Conservation (phyloP, 176 grass and related monocot species). For the Themeda triandra region DNA sequence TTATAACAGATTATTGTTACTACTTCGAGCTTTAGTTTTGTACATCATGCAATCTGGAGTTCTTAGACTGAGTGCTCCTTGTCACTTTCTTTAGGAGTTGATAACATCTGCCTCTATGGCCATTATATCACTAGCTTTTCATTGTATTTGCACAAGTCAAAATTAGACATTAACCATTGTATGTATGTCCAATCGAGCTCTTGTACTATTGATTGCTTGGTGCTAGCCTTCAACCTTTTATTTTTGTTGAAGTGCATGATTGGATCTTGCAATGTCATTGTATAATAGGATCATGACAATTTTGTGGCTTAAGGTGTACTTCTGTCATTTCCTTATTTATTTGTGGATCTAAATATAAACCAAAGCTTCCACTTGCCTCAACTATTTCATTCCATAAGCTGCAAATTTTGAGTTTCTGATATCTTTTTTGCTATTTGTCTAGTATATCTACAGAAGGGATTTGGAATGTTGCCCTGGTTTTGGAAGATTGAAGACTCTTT, state of each 20-base stretch:
- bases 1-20: no score
- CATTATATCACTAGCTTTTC: background rate
- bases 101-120: background rate
- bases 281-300: background rate
- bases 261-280: background rate
- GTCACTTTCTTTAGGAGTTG: background rate
- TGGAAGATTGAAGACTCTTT: constrained; percentile 1
- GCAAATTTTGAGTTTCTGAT: background rate
- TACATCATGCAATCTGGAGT: background rate
- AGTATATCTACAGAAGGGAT: constrained; percentile 1
- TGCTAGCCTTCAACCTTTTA: background rate
- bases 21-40: no score
- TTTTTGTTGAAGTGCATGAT: background rate
- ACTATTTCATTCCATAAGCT: background rate
- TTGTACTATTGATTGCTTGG: background rate
- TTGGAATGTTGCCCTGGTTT: background rate
- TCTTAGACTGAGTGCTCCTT: background rate
- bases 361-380: background rate
- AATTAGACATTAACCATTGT: background rate
- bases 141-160: background rate
- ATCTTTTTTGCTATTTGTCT: background rate
- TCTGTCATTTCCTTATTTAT: background rate
- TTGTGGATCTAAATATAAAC: background rate
- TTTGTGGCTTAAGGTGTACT: background rate
- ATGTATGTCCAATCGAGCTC: background rate